Evolutionary conservation across 2,329 filamentous ascomycete species (phyloP).

Genomic region (Coniella lustricola): DNA sequence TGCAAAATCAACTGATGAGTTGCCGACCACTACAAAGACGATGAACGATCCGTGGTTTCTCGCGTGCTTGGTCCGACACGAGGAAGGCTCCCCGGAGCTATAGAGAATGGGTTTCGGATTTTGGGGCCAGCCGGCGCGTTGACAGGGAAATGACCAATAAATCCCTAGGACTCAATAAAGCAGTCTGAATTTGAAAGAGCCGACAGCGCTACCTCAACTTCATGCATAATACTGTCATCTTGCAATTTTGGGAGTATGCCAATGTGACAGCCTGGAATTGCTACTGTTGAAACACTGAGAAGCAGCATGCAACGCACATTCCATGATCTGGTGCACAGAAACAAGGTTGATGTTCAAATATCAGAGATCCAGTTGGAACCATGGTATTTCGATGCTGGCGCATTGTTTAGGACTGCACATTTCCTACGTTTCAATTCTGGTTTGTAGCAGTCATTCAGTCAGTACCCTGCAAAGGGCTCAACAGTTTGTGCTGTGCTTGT

Average conservation of each 20-base stretch:
- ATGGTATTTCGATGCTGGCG: too few relatives aligned
- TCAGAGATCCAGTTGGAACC: too few relatives aligned
- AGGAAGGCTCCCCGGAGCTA: constrained; percentile 11
- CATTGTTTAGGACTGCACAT: too few relatives aligned
- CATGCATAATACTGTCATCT: neutral
- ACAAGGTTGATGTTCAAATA: too few relatives aligned
- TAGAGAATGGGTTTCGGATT: constrained; percentile 9
- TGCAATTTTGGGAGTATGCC: neutral
- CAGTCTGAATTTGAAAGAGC: constrained; percentile 15
- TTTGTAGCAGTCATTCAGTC: too few relatives aligned
- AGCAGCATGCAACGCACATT: too few relatives aligned
- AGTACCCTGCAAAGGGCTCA: too few relatives aligned
- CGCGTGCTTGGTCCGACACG: constrained; percentile 18
- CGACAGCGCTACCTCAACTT: constrained; percentile 9
- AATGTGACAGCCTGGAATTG: neutral
- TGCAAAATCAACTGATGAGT: constrained; percentile 17
- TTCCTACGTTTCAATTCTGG: too few relatives aligned
- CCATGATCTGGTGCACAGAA: too few relatives aligned
- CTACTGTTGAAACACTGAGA: too few relatives aligned
- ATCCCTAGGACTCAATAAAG: constrained; percentile 16
- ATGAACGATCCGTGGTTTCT: constrained; percentile 15
- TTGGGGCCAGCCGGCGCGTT: constrained; percentile 11
- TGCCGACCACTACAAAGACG: constrained; percentile 15
- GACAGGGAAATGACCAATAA: constrained; percentile 12
- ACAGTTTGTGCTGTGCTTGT: too few relatives aligned